Conservation (phyloP, 345 rosid species). For the Rubroshorea leprosula region DNA sequence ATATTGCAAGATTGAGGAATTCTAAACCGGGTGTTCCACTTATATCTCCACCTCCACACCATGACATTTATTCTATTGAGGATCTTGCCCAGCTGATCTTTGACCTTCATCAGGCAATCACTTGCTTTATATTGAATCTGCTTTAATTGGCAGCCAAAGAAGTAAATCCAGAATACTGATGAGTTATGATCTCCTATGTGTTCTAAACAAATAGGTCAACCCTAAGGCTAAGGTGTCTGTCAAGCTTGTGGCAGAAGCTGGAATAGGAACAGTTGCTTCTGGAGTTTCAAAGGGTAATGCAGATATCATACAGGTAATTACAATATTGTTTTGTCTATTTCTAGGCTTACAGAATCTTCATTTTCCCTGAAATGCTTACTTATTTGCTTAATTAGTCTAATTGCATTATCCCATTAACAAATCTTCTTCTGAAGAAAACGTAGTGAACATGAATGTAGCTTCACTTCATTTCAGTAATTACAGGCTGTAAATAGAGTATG, state of each 20-base stretch:
- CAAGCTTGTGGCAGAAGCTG: constrained; percentile 98
- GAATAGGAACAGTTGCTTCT: constrained; percentile 98
- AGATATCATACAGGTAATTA: constrained; percentile 80
- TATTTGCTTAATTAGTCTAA: not conserved
- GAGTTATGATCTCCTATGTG: constrained; percentile 8
- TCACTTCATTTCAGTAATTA: not conserved
- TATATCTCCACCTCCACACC: constrained; percentile 98
- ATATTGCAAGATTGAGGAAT: constrained; percentile 88
- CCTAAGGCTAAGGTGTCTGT: constrained; percentile 97
- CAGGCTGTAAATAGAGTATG: no score
- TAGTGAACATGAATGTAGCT: not conserved
- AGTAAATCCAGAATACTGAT: constrained; percentile 9
- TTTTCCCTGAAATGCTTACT: constrained; percentile 5
- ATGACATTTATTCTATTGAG: constrained; percentile 94
- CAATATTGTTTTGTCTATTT: constrained; percentile 2
- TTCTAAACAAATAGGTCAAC: constrained; percentile 55
- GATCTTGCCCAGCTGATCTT: constrained; percentile 96
- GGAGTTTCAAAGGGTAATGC: constrained; percentile 99
- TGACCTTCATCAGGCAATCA: constrained; percentile 93
- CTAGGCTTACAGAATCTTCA: not conserved
- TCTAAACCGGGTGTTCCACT: constrained; percentile 99
- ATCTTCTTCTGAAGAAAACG: not conserved
- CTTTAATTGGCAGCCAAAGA: not conserved
- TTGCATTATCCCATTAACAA: not conserved
- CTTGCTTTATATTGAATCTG: constrained; percentile 19